Base-by-base conservation (phyloP, 768 basidiomycete species). In the Suillus hirtellus region DNA sequence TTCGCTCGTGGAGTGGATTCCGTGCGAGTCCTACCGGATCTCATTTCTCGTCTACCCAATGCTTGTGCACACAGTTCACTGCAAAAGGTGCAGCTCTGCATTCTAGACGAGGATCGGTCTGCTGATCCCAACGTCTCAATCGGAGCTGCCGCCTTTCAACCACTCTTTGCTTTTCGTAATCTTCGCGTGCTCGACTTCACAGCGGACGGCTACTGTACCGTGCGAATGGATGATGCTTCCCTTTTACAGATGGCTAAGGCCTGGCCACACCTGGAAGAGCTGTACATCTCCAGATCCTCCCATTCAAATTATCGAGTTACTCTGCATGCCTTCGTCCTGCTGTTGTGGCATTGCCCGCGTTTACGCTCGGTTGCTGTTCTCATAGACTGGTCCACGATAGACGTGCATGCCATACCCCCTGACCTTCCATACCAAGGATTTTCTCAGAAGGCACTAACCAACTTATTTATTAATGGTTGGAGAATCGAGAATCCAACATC, bases 371-470 rank as follows among this genome's bases (percentile, higher is more conserved):
- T 61, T 11, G n/a, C 12, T 7, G 21, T 61, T 42, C 11, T 11
- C 34, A 7, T 61, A 11, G 21, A 61, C 11, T 59, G 47, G 37
- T 40, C 54, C n/a, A 24, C 60, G 8, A 38, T 61, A 38, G 60
- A 61, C 37, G 9, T 21, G 6, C 4, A 14, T 31, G 17, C 8
- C 19, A 27, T 61, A 27, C 10, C 60, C 24, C 17, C 37, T 19
- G 40, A 61, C 9, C 15, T 56, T 31, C 60, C 60, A 8, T 53
- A 53, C 37, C 60, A 40, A n/a, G 60, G 60, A 54, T 61, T 61
- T n/a, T 17, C 54, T 7, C 60, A 61, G 21, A 17, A 19, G 15
- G 37, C 24, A 3, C 19, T 61, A 38, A n/a, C 47, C 2, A 2
- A 4, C 1, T 37, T 34, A n/a, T 15, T 10, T 6, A 27, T 38